Conservation (phyloP, 1,284 basidiomycete species). For the Ceratobasidium sp. region DNA sequence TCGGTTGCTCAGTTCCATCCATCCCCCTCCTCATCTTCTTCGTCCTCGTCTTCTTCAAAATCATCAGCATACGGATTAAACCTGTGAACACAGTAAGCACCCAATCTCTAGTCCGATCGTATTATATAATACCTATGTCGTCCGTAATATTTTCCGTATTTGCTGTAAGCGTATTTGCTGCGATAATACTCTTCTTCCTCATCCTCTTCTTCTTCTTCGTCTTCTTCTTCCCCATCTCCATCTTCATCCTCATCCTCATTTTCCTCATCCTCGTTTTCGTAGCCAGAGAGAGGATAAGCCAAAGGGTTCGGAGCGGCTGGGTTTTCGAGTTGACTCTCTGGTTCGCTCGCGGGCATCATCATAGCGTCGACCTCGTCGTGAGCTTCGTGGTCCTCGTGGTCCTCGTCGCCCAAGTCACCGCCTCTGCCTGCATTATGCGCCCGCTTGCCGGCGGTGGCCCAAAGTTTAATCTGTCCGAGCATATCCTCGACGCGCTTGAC, state of each 20-base stretch:
- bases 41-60: background rate
- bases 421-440: background rate
- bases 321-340: background rate
- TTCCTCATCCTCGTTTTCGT: background rate
- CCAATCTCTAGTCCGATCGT: background rate
- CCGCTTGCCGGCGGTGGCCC: slow-evolving; percentile 58
- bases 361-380: slow-evolving; percentile 15
- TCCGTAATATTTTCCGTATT: too few species aligned
- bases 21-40: background rate
- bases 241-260: background rate
- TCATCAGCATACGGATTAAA: background rate
- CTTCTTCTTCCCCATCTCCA: background rate
- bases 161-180: background rate
- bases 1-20: background rate
- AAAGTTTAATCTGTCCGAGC: slow-evolving; percentile 62
- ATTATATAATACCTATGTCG: background rate
- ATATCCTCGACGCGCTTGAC: slow-evolving; percentile 59
- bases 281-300: too few species aligned
- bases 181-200: background rate
- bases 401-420: background rate
- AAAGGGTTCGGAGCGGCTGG: background rate
- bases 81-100: too few species aligned
- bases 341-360: slow-evolving; percentile 5
- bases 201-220: background rate
- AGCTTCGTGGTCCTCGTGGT: too few species aligned